These are phyloP conservation scores for Aspergillus ochraceoroseus DNA, from an alignment of 2,329 filamentous ascomycete species.

Conservation along the genomic window DNA sequence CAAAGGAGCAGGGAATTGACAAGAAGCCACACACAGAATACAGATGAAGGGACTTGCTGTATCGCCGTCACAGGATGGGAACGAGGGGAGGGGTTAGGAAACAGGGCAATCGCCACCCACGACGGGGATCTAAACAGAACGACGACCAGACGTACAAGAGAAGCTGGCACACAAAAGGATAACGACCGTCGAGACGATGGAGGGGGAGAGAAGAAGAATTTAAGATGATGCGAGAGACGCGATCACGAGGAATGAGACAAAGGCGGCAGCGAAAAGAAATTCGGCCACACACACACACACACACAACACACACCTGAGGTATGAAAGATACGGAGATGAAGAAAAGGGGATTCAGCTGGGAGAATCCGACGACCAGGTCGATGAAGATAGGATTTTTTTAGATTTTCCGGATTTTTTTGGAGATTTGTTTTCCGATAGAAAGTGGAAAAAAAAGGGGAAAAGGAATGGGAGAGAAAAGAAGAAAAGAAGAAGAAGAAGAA, in stretches of 20 bases:
- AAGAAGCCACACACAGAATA: too few relatives aligned
- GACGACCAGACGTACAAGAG: constrained; percentile 15
- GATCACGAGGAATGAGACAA: constrained; percentile 10
- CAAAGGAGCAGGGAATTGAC: too few relatives aligned
- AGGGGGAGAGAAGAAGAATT: constrained; percentile 4
- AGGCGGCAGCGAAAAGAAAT: constrained; percentile 27
- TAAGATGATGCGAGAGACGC: constrained; percentile 11
- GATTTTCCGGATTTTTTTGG: constrained; percentile 42
- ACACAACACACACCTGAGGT: constrained; percentile 32
- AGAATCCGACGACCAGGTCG: constrained; percentile 15
- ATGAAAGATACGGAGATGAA: constrained; percentile 5
- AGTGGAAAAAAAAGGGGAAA: constrained; percentile 31
- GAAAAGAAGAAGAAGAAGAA: constrained; percentile 24
- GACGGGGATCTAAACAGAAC: not conserved
- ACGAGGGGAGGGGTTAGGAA: too few relatives aligned
- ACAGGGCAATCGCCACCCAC: constrained; percentile 4
- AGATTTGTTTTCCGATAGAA: constrained; percentile 29
- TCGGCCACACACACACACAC: constrained; percentile 24
- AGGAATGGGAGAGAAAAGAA: constrained; percentile 23
- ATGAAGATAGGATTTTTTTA: constrained; percentile 35
- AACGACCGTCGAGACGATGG: constrained; percentile 2
- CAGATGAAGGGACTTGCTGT: too few relatives aligned
- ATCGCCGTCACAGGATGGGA: too few relatives aligned
- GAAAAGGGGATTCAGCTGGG: constrained; percentile 9
- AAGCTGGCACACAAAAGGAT: constrained; percentile 12